Conservation (phyloP, 768 basidiomycete species). For the Phlebiopsis gigantea region DNA sequence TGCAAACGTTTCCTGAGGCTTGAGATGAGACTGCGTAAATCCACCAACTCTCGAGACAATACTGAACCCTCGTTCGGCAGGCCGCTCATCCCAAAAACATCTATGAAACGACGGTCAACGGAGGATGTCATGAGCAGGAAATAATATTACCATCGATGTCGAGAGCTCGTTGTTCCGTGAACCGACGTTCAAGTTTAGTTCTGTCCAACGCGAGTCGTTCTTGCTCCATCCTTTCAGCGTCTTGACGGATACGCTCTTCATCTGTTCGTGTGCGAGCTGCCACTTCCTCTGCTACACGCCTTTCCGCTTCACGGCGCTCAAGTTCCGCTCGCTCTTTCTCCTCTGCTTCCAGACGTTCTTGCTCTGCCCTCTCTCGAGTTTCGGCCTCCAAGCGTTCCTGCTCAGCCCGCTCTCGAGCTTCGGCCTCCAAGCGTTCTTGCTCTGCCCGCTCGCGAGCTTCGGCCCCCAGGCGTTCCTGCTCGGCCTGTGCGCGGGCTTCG, state of each 20-base stretch:
- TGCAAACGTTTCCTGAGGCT: slow-evolving; percentile 54
- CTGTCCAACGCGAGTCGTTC: slow-evolving; percentile 9
- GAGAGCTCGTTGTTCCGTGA: not conserved
- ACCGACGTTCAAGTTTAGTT: slow-evolving; percentile 14
- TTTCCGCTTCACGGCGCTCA: not conserved
- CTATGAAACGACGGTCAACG: slow-evolving; percentile 26
- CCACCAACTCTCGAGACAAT: slow-evolving; percentile 34
- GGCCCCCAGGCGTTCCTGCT: not conserved
- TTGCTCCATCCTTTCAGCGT: slow-evolving; percentile 10
- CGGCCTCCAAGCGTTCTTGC: not conserved
- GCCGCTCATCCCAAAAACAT: slow-evolving; percentile 50
- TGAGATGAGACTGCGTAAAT: slow-evolving; percentile 46
- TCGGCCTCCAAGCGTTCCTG: not conserved
- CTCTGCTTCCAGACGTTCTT: slow-evolving; percentile 1
- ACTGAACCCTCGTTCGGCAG: slow-evolving; percentile 27
- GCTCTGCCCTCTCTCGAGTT: not conserved
- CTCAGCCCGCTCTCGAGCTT: slow-evolving; percentile 1
- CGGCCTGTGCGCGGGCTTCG: not conserved
- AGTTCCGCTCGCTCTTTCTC: not conserved
- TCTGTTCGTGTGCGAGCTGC: not conserved
- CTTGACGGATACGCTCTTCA: not conserved
- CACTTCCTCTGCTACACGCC: slow-evolving; percentile 13
- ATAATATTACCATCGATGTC: slow-evolving; percentile 1
- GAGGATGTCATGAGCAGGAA: not conserved
- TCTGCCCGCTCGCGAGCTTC: slow-evolving; percentile 3